A percentile compares a stretch with the other conserved stretches of the same genome.
Evolutionary conservation across 2,329 filamentous ascomycete species (phyloP).

Genomic region (Curvularia verruculosa): DNA sequence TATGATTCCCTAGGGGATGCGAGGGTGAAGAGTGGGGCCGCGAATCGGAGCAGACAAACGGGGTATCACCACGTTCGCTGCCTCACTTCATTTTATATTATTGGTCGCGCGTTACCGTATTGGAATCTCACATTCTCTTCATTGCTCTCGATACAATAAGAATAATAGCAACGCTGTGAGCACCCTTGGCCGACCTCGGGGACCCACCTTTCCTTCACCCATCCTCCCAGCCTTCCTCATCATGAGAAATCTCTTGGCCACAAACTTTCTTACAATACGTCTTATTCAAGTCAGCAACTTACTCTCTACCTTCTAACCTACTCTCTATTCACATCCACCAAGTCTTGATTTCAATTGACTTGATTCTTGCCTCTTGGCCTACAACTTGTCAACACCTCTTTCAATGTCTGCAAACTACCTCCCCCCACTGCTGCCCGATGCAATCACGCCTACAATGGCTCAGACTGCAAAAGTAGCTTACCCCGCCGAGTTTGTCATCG

Average conservation of each 20-base stretch:
- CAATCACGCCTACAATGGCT: slow-evolving; percentile 24
- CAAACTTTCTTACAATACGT: not conserved
- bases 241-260: not conserved
- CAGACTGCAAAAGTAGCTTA: slow-evolving; percentile 10
- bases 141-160: not conserved
- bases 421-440: slow-evolving; percentile 19
- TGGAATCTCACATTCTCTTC: not conserved
- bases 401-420: slow-evolving; percentile 10
- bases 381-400: not conserved
- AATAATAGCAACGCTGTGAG: slow-evolving; percentile 18
- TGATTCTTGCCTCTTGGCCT: not conserved
- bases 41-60: not conserved
- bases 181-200: slow-evolving; percentile 8
- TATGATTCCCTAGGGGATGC: slow-evolving; percentile 1
- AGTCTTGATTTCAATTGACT: not conserved
- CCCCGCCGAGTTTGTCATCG: slow-evolving; percentile 24
- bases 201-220: slow-evolving; percentile 25
- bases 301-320: not conserved
- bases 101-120: not conserved
- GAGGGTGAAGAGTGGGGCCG: not conserved
- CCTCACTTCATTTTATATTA: not conserved
- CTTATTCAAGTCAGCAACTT: not conserved
- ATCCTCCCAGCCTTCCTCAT: slow-evolving; percentile 17
- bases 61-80: not conserved
- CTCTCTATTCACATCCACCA: not conserved